A percentile compares a stretch with the other conserved stretches of the same genome.
These are phyloP conservation scores for Globomyces sp. DNA, from an alignment of 371 early-diverging fungal genomes.

Conservation along the genomic window DNA sequence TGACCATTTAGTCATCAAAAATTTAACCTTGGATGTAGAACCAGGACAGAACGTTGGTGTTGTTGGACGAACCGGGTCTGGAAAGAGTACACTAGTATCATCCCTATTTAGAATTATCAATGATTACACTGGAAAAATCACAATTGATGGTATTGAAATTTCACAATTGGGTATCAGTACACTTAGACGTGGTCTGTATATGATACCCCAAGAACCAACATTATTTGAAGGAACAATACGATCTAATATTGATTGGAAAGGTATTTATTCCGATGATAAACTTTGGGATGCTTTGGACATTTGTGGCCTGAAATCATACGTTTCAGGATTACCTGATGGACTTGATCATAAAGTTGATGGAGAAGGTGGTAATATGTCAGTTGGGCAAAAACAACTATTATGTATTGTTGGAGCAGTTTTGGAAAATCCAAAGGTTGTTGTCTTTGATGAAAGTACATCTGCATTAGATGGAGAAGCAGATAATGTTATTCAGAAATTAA, in stretches of 20 bases:
- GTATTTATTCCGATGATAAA: slow-evolving; percentile 14
- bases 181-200: slow-evolving; percentile 25
- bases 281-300: slow-evolving; percentile 27
- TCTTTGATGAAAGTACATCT: slow-evolving; percentile 74
- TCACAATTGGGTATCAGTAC: slow-evolving; percentile 70
- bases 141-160: slow-evolving; percentile 80
- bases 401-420: slow-evolving; percentile 41
- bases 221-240: slow-evolving; percentile 24
- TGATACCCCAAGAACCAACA: slow-evolving; percentile 29
- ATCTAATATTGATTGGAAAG: slow-evolving; percentile 8
- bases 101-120: slow-evolving; percentile 62
- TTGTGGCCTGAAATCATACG: slow-evolving; percentile 24
- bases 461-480: slow-evolving; percentile 82
- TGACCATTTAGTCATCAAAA: slow-evolving; percentile 45
- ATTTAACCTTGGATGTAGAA: slow-evolving; percentile 43
- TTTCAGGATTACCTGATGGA: slow-evolving; percentile 24
- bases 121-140: slow-evolving; percentile 45
- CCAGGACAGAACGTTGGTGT: slow-evolving; percentile 84
- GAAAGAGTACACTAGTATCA: slow-evolving; percentile 53
- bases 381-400: slow-evolving; percentile 53
- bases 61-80: slow-evolving; percentile 63
- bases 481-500: slow-evolving; percentile 45
- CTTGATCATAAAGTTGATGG: slow-evolving; percentile 21
- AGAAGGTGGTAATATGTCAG: slow-evolving; percentile 40
- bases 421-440: slow-evolving; percentile 33